Evolutionary conservation across 257 asterid genomes (phyloP).

Genomic region (Rubia yunnanensis): DNA sequence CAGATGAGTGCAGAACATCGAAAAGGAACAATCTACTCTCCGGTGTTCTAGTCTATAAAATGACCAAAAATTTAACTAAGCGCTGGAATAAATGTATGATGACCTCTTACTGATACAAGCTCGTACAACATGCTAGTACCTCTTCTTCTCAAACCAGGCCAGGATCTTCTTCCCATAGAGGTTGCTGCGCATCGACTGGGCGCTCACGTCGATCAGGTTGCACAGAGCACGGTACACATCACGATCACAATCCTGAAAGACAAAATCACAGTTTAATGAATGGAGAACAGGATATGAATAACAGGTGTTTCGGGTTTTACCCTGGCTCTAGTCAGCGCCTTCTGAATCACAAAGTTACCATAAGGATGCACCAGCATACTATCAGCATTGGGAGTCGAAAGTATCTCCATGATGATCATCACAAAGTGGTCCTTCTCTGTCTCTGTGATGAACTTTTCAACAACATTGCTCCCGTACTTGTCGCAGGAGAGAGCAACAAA

Average conservation of each 20-base stretch:
- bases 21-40: not conserved
- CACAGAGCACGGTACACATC: constrained; percentile 15
- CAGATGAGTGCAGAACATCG: not conserved
- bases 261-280: not conserved
- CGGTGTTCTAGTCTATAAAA: not conserved
- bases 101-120: constrained; percentile 8
- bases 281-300: not conserved
- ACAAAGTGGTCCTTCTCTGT: constrained; percentile 24
- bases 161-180: constrained; percentile 60
- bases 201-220: constrained; percentile 24
- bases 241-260: constrained; percentile 36
- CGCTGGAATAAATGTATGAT: not conserved
- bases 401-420: constrained; percentile 38
- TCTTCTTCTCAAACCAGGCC: constrained; percentile 35
- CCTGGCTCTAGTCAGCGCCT: constrained; percentile 44
- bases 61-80: not conserved
- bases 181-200: constrained; percentile 46
- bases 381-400: constrained; percentile 29
- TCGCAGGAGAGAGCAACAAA: constrained; percentile 47
- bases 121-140: constrained; percentile 15
- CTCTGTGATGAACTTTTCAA: constrained; percentile 43
- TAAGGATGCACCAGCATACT: constrained; percentile 54
- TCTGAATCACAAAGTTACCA: constrained; percentile 73
- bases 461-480: constrained; percentile 73
- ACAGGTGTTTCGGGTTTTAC: constrained; percentile 19